These are phyloP conservation scores for Dovyalis caffra DNA, from an alignment of 345 rosid genomes.

Conservation along the genomic window DNA sequence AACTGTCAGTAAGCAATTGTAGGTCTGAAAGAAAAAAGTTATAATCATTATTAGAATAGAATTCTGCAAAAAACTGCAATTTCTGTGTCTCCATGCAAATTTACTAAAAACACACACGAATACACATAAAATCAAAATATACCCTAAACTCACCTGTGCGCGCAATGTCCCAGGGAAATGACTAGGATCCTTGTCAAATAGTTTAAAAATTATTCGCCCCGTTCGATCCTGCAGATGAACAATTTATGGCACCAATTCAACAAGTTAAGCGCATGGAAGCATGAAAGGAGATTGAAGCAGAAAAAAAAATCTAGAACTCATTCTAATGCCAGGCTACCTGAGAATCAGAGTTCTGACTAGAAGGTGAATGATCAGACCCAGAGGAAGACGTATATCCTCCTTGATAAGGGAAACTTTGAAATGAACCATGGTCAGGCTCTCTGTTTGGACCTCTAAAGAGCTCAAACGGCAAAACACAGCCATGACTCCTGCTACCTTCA, in stretches of 20 bases:
- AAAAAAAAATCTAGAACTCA: neutral
- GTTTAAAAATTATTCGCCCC: slow-evolving; percentile 64
- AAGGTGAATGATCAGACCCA: slow-evolving; percentile 87
- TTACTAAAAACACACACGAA: neutral
- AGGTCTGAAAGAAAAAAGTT: neutral
- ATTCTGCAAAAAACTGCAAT: slow-evolving; percentile 1
- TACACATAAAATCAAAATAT: slow-evolving; percentile 1
- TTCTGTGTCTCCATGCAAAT: neutral
- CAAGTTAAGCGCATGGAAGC: neutral
- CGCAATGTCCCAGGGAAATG: slow-evolving; percentile 69
- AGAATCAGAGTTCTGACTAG: slow-evolving; percentile 73
- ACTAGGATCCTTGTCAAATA: slow-evolving; percentile 82
- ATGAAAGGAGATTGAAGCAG: neutral
- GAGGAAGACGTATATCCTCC: slow-evolving; percentile 76
- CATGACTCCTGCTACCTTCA: slow-evolving; percentile 38
- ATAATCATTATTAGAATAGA: slow-evolving; percentile 6
- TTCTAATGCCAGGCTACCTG: slow-evolving; percentile 43
- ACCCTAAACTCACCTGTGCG: slow-evolving; percentile 44
- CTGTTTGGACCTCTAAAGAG: slow-evolving; percentile 59
- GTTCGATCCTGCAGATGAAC: slow-evolving; percentile 56
- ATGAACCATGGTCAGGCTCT: slow-evolving; percentile 42
- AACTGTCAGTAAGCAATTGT: neutral
- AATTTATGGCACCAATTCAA: slow-evolving; percentile 1
- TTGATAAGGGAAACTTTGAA: slow-evolving; percentile 55
- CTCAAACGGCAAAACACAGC: slow-evolving; percentile 54